Evolutionary conservation across 208 protist species (phyloP).

Genomic region (Leishmania arabica): DNA sequence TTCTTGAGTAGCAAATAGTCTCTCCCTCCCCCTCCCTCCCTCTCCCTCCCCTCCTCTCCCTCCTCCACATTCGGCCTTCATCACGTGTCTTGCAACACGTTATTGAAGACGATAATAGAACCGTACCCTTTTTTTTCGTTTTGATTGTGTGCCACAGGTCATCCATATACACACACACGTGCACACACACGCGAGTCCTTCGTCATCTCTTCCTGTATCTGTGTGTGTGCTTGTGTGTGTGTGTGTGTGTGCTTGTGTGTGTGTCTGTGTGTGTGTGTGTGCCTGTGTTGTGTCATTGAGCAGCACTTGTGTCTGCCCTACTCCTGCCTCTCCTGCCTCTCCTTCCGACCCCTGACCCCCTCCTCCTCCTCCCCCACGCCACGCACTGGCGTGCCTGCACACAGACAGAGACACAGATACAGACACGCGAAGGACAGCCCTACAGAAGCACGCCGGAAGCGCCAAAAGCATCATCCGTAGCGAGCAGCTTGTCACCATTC

Average conservation of each 20-base stretch:
- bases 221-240: neutral
- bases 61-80: neutral
- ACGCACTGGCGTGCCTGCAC: neutral
- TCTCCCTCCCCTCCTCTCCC: neutral
- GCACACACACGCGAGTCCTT: neutral
- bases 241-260: neutral
- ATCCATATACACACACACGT: neutral
- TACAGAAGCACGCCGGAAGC: neutral
- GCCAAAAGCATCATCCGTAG: neutral
- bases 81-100: conserved; percentile 3
- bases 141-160: neutral
- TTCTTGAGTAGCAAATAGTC: neutral
- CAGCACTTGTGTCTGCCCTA: neutral
- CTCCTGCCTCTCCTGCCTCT: neutral
- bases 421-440: neutral
- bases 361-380: neutral
- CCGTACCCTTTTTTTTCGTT: neutral
- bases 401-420: neutral
- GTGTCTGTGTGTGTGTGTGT: neutral
- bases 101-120: conserved; percentile 1
- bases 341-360: neutral
- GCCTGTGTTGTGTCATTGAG: neutral
- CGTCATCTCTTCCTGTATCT: neutral
- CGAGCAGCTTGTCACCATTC: neutral
- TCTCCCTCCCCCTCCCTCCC: neutral